phyloP scores from a whole-genome alignment of 2,329 filamentous ascomycete species.

The Colletotrichum paranaense region DNA sequence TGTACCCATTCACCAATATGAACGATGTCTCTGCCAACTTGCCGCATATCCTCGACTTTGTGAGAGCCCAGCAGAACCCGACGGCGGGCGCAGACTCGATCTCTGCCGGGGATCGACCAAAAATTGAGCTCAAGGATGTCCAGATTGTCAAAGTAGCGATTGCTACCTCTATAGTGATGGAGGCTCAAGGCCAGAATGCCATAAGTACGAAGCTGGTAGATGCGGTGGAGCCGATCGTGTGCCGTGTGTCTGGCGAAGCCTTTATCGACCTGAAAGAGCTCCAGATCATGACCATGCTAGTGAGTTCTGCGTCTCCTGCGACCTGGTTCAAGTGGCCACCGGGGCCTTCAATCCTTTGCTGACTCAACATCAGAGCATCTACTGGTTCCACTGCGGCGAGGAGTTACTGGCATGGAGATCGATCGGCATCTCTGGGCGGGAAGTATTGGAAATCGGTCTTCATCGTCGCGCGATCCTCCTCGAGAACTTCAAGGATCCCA shows the following conservation, averaged over 20 bases:
- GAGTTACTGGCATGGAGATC: conserved; percentile 61
- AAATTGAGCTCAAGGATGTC: conserved; percentile 41
- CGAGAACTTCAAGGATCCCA: conserved; percentile 48
- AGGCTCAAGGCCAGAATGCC: conserved; percentile 46
- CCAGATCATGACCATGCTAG: conserved; percentile 46
- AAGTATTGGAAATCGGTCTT: conserved; percentile 60
- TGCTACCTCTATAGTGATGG: conserved; percentile 46
- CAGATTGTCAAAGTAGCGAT: conserved; percentile 48
- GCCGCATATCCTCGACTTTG: conserved; percentile 41
- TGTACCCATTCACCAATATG: conserved; percentile 48
- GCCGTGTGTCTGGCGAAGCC: conserved; percentile 38
- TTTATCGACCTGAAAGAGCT: conserved; percentile 48
- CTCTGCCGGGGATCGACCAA: conserved; percentile 1
- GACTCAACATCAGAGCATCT: conserved; percentile 46
- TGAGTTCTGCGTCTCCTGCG: conserved; percentile 20
- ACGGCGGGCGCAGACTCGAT: neutral
- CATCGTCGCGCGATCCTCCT: conserved; percentile 57
- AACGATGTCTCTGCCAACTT: conserved; percentile 41
- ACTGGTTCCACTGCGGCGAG: conserved; percentile 59
- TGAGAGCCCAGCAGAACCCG: conserved; percentile 29
- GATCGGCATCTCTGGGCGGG: conserved; percentile 58
- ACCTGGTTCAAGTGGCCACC: neutral
- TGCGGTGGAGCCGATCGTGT: conserved; percentile 43
- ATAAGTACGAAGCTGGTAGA: conserved; percentile 43
- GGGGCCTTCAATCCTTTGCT: neutral